Base-by-base conservation (phyloP, 164 flowering plant species). In the Piper longum region DNA sequence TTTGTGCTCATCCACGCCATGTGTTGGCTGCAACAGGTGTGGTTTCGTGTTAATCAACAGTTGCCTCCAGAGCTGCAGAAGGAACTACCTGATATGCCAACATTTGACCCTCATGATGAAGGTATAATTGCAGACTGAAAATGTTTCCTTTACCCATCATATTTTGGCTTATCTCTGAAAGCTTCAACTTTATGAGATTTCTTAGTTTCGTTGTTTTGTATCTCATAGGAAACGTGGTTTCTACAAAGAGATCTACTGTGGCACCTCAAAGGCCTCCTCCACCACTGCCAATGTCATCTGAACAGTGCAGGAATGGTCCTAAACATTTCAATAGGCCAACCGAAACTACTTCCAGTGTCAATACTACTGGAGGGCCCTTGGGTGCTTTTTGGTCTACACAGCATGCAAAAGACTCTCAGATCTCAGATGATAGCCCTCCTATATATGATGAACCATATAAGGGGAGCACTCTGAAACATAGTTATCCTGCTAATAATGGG, bases 341-440 rank as follows among this genome's bases (percentile, higher is more conserved):
- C 17, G 67, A 51, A 36, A 62, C 48, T 44, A 52, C 67, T 54
- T 60, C 84, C 4, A 75, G 59, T 63, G 71, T 66, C 39, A 71
- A 72, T 67, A 85, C 80, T 57, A 72, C 71, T 70, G 74, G 75
- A 11, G 80, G 79, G 54, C 76, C 79, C 5, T 60, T 90, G 55
- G 99, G 99, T 73, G 87, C 93, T 43, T 95, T 95, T 75, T 95
- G 96, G 98, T 80, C 89, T 61, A 84, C 90, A 54, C 85, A 77
- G 64, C 96, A 95, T 77, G 96, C 93, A 16, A 81, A 84, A 61
- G 75, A 71, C 57, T 71, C 85, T 13, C 11, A 19, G 64, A 61
- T 67, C 61, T 57, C 44, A 4, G 84, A 84, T 59, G 84, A 82
- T 9, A 81, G 67, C 41, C 76, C 60, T 54, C 85, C 89, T 9